Conservation (phyloP, 2,329 filamentous ascomycete species). For the Penicillium thymicola region DNA sequence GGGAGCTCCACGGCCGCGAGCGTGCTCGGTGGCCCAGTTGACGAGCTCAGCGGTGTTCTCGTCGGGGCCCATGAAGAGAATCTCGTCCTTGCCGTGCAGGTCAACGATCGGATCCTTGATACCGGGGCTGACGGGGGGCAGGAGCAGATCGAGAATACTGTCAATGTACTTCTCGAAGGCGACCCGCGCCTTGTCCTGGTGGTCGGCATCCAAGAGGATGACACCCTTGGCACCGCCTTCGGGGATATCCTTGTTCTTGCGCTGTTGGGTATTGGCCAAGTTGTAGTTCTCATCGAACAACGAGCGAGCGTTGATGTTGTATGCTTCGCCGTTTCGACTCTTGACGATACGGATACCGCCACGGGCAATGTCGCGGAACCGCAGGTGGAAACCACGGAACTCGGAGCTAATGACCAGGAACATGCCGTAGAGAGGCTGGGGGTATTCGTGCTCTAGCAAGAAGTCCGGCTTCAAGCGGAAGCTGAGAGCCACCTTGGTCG, state of each 20-base stretch:
- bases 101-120: constrained; percentile 99
- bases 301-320: constrained; percentile 91
- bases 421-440: constrained; percentile 93
- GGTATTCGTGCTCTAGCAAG: constrained; percentile 87
- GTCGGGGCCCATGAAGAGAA: constrained; percentile 96
- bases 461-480: constrained; percentile 83
- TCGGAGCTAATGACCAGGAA: constrained; percentile 97
- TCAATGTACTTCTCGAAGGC: constrained; percentile 99
- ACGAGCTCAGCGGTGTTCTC: constrained; percentile 98
- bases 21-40: constrained; percentile 98
- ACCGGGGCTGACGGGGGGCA: constrained; percentile 84
- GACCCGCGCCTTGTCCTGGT: constrained; percentile 87
- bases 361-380: constrained; percentile 94
- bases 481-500: constrained; percentile 95
- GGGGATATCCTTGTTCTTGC: constrained; percentile 99
- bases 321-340: constrained; percentile 92
- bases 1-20: constrained; percentile 77
- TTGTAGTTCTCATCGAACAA: constrained; percentile 99
- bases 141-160: constrained; percentile 89
- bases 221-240: constrained; percentile 98
- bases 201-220: constrained; percentile 85
- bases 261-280: constrained; percentile 94
- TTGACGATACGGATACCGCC: constrained; percentile 98
- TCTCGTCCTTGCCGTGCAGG: constrained; percentile 90
- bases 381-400: constrained; percentile 93